Conservation (phyloP, 2,329 filamentous ascomycete genomes). For the Microcera coccophila region DNA sequence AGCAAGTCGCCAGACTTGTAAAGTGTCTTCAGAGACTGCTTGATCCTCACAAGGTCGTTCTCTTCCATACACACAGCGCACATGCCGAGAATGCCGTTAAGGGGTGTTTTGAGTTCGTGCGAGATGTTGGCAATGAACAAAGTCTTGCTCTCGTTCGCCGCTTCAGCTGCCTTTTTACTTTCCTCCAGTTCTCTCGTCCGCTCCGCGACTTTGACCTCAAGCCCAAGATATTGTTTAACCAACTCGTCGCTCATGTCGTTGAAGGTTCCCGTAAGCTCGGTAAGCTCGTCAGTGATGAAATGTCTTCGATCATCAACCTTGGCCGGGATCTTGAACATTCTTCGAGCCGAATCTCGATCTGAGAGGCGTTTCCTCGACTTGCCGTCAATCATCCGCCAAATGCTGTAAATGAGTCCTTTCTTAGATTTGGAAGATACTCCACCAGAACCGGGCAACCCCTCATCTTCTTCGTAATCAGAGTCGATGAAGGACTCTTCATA, state of each 20-base stretch:
- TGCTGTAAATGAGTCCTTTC: conserved; percentile 37
- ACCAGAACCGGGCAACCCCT: conserved; percentile 39
- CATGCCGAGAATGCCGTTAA: conserved; percentile 95
- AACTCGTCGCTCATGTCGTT: conserved; percentile 94
- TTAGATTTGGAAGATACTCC: conserved; percentile 45
- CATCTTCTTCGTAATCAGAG: conserved; percentile 41
- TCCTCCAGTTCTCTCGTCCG: conserved; percentile 80
- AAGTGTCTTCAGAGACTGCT: conserved; percentile 79
- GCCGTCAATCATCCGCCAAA: conserved; percentile 37
- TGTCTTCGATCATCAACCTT: conserved; percentile 75
- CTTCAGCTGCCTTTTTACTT: conserved; percentile 87
- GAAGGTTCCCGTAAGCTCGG: conserved; percentile 78
- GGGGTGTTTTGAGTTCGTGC: conserved; percentile 82
- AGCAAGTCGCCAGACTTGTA: conserved; percentile 73
- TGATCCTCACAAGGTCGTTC: conserved; percentile 71
- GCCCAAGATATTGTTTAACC: conserved; percentile 75
- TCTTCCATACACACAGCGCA: conserved; percentile 91
- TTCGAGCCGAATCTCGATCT: conserved; percentile 41
- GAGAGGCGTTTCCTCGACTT: conserved; percentile 28
- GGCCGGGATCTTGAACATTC: conserved; percentile 76
- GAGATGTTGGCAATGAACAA: conserved; percentile 95
- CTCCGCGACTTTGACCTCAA: conserved; percentile 81
- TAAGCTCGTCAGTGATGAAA: conserved; percentile 76
- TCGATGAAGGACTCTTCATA: conserved; percentile 48
- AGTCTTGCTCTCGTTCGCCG: conserved; percentile 96